Base-by-base conservation (phyloP, 2,329 filamentous ascomycete genomes). In the Dendryphion nanum region DNA sequence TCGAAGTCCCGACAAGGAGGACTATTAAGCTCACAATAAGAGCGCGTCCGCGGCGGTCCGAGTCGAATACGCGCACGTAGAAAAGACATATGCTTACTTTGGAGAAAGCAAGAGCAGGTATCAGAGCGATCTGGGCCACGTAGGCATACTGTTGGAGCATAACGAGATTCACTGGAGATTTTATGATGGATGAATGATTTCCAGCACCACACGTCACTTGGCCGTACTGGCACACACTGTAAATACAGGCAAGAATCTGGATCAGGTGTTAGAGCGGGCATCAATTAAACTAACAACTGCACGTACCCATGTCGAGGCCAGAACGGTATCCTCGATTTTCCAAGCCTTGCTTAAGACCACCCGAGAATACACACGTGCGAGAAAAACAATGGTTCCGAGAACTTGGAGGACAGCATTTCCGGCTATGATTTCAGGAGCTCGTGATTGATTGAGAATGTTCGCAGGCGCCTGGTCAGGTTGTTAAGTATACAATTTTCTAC, bases 61-160 rank as follows among this genome's bases (percentile, higher is more conserved):
- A 28, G 37, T 42, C 45, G 38, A 56, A 54, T 17, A 56, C 47
- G 17, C 53, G 51, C 10, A 54, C 37, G 28, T 56, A 56, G 13
- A 42, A 42, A 10, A 50, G 41, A 19, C 53, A 54, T 24, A 56
- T 54, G 41, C 53, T 56, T 30, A 53, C 30, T 39, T 54, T 56
- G 4, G 49, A 38, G 7, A 47, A 7, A 2, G 47, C 18, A n/a
- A 56, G 47, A 3, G 44, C 50, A 6, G 40, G 33, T 10, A 51
- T 38, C 18, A 48, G 30, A 5, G 49, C 7, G 30, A 55, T 37
- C 26, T 48, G 40, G 3, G 49, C 45, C 3, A 40, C 51, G 30
- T 45, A 58, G 13, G 50, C 41, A 38, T 48, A 51, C 23, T 58
- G 41, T 26, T 52, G 50, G 5, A 40, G 40, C 6, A 31, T 35